phyloP scores from a whole-genome alignment of 1,284 basidiomycete species.

The Mrakiaceae sp. region DNA sequence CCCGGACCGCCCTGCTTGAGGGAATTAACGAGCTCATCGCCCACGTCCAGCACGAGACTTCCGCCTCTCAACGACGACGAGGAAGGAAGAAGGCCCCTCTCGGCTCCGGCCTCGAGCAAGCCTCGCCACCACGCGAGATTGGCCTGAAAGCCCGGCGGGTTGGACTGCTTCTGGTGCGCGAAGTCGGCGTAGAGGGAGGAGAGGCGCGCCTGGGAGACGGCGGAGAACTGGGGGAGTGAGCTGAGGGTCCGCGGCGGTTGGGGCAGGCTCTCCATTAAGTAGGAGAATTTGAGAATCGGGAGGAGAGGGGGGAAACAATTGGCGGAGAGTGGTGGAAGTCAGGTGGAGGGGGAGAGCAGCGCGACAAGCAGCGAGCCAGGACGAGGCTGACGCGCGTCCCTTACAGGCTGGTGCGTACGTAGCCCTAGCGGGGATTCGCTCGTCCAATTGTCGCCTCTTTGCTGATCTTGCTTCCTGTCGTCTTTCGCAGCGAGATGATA shows the following conservation, averaged over 20 bases:
- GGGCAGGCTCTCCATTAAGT: no score
- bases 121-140: slow-evolving; percentile 79
- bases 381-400: no score
- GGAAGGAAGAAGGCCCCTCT: slow-evolving; percentile 47
- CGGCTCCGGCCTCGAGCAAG: slow-evolving; percentile 52
- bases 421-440: no score
- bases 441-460: no score
- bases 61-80: slow-evolving; percentile 29
- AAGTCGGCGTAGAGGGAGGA: slow-evolving; percentile 82
- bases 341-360: no score
- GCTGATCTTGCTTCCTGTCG: no score
- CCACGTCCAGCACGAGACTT: slow-evolving; percentile 54
- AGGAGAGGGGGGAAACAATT: no score
- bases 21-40: slow-evolving; percentile 47
- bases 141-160: slow-evolving; percentile 67
- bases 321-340: no score
- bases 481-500: no score
- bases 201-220: slow-evolving; percentile 40
- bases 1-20: slow-evolving; percentile 41
- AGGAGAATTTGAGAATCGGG: no score
- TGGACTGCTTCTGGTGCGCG: slow-evolving; percentile 66
- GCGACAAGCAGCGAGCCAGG: no score
- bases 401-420: no score
- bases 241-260: background rate
- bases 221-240: slow-evolving; percentile 35